A percentile compares a stretch with the other conserved stretches of the same genome.
These are phyloP conservation scores for Rhizophagus sp. DNA, from an alignment of 192 early-diverging fungal genomes.

Conservation along the genomic window DNA sequence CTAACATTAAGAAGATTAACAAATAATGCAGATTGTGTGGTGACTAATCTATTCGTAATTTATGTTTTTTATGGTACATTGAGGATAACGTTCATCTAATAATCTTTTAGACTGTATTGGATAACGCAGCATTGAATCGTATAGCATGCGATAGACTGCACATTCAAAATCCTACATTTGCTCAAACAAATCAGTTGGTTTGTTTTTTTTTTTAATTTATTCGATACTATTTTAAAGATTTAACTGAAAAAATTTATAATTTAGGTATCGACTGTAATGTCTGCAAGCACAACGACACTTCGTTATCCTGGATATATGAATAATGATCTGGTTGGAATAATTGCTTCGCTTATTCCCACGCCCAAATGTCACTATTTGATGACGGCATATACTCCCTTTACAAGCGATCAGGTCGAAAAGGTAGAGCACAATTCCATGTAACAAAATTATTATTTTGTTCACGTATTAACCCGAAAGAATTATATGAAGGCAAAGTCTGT, in stretches of 20 bases:
- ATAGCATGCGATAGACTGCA: conserved; percentile 93
- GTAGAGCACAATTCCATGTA: conserved; percentile 36
- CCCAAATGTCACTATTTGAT: conserved; percentile 95
- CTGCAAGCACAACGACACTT: conserved; percentile 92
- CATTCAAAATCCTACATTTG: conserved; percentile 91
- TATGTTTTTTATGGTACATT: not conserved
- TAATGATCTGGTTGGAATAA: conserved; percentile 95
- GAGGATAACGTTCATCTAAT: not conserved
- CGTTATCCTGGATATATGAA: conserved; percentile 99
- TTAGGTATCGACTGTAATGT: conserved; percentile 97
- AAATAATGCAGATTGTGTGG: conserved; percentile 92
- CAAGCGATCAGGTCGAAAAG: conserved; percentile 86
- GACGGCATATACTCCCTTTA: conserved; percentile 97
- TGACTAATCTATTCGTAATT: conserved; percentile 27
- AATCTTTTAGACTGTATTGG: conserved; percentile 74
- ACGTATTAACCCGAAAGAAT: not conserved
- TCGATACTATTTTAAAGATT: not conserved
- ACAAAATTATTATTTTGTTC: not conserved
- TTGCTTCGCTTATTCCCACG: conserved; percentile 96
- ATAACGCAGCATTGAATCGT: conserved; percentile 91
- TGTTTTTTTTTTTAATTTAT: not conserved
- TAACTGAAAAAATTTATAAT: not conserved
- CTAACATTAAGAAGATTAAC: conserved; percentile 89
- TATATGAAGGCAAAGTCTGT: conserved; percentile 77
- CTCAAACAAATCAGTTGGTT: conserved; percentile 95